Percentiles rank a stretch among this genome's conserved stretches.
Conservation (phyloP, 2,329 filamentous ascomycete species). For the Microsporum audouinii region DNA sequence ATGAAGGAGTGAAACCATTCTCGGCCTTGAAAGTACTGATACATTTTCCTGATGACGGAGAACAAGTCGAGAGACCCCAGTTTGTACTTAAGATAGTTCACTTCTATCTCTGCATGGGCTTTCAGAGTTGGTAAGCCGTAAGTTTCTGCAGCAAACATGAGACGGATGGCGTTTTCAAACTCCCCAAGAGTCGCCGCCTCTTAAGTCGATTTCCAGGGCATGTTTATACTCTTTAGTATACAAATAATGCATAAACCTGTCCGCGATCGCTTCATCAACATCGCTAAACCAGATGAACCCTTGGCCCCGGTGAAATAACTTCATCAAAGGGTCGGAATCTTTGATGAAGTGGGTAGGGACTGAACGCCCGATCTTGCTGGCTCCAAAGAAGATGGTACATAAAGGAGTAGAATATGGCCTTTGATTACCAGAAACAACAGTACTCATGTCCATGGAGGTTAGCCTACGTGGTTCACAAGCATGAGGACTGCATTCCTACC, state of each 20-base stretch:
- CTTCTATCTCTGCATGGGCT: neutral
- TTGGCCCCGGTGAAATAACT: neutral
- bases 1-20: neutral
- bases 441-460: neutral
- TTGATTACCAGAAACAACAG: neutral
- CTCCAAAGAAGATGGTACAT: neutral
- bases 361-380: neutral
- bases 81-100: neutral
- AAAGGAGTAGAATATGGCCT: neutral
- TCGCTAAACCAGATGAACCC: neutral
- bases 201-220: no score
- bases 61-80: neutral
- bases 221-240: neutral
- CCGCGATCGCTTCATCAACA: neutral
- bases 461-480: neutral
- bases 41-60: neutral
- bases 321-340: neutral
- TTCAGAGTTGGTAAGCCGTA: neutral
- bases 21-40: neutral
- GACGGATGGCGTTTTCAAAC: neutral
- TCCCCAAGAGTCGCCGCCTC: neutral
- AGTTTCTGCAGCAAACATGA: neutral
- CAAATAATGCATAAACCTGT: neutral
- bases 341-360: neutral
- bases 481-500: neutral